Percentiles rank a stretch among this genome's conserved stretches.
Evolutionary conservation across 805 yeast genomes (phyloP).

Genomic region (Wickerhamiella australiensis): DNA sequence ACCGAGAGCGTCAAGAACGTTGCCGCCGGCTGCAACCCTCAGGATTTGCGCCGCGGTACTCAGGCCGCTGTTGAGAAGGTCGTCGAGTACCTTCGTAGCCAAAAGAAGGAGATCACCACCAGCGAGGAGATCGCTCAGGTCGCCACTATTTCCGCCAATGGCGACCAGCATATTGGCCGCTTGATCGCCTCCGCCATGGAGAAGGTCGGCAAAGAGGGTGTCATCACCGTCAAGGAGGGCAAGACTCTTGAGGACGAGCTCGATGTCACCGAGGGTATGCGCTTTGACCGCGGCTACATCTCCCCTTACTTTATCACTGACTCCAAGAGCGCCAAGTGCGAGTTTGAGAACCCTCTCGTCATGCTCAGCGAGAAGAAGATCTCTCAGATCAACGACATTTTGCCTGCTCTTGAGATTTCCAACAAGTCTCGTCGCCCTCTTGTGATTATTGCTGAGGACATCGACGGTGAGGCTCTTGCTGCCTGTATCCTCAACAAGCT

Average conservation of each 20-base stretch:
- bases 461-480: conserved; percentile 97
- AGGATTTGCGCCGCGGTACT: conserved; percentile 94
- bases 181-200: conserved; percentile 93
- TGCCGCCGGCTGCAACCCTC: conserved; percentile 98
- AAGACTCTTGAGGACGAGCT: conserved; percentile 92
- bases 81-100: conserved; percentile 64
- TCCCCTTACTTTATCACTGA: conserved; percentile 95
- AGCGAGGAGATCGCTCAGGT: conserved; percentile 95
- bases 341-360: conserved; percentile 84
- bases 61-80: conserved; percentile 95
- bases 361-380: conserved; percentile 87
- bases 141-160: conserved; percentile 95
- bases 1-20: conserved; percentile 92
- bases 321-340: conserved; percentile 83
- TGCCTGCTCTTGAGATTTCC: conserved; percentile 87
- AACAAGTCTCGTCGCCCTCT: conserved; percentile 89
- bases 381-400: conserved; percentile 75
- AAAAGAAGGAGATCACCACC: conserved; percentile 89
- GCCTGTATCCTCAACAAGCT: conserved; percentile 94
- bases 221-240: conserved; percentile 93
- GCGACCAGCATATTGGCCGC: conserved; percentile 84
- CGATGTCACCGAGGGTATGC: conserved; percentile 97
- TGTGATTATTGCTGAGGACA: conserved; percentile 85
- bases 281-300: conserved; percentile 93
- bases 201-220: conserved; percentile 98